Conservation (phyloP, 139 green algal genomes). For the Pseudopediastrum boryanum region DNA sequence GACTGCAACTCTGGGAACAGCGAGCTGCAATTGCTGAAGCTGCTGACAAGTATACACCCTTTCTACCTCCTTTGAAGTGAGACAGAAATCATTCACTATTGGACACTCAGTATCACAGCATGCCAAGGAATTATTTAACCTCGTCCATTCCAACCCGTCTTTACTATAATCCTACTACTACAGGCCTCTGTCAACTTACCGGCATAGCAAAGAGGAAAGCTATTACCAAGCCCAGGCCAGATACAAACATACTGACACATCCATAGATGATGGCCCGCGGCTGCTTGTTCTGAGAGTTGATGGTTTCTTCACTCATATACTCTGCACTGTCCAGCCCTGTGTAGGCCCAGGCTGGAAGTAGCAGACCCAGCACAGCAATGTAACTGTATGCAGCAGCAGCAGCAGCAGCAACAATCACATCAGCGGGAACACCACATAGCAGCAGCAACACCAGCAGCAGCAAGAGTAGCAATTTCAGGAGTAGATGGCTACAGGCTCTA, state of each 20-base stretch:
- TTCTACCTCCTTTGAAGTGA: too few species aligned
- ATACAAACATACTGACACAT: slow-evolving; percentile 30
- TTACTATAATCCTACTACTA: too few species aligned
- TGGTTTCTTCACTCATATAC: slow-evolving; percentile 25
- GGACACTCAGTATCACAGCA: too few species aligned
- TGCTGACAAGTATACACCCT: too few species aligned
- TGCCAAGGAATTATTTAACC: too few species aligned
- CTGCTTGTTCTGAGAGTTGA: background rate
- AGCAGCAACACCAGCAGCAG: background rate
- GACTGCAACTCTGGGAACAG: too few species aligned
- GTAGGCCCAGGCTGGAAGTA: slow-evolving; percentile 28
- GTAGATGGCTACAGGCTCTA: too few species aligned
- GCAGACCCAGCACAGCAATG: slow-evolving; percentile 8
- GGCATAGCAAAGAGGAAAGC: slow-evolving; percentile 28
- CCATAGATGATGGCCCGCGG: slow-evolving; percentile 13
- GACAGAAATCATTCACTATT: too few species aligned
- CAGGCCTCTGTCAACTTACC: too few species aligned
- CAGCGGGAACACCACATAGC: background rate
- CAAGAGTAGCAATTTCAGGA: background rate
- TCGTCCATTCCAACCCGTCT: too few species aligned
- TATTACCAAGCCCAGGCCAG: slow-evolving; percentile 13
- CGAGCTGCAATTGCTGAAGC: too few species aligned
- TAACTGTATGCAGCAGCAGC: background rate
- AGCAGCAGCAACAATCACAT: slow-evolving; percentile 9
- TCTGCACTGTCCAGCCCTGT: slow-evolving; percentile 17